Base-by-base conservation (phyloP, 108 stramenopile species). In the Fragilaria radians region DNA sequence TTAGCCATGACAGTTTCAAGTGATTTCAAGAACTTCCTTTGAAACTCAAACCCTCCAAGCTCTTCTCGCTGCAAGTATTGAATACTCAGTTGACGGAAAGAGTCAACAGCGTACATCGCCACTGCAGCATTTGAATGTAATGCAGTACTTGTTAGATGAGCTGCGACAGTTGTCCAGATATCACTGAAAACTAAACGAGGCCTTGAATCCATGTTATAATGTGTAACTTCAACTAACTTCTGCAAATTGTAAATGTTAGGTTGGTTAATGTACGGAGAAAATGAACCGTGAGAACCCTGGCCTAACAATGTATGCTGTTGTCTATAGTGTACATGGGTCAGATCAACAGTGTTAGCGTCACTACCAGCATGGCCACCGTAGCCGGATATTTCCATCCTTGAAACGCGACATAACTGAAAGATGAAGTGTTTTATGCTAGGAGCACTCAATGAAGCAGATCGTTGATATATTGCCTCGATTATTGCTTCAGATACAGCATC, bases 11-110 rank as follows among this genome's bases (percentile, higher is more conserved):
- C 85, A 1, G 73, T 48, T 25, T 89, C 56, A 66, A 99, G 98
- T 29, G 99, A 98, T 54, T 72, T 63, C 17, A 99, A 75, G 65
- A 98, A 98, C 22, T 95, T 74, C 21, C 95, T 61, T 72, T 99
- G 99, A 66, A 99, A 99, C 74, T 94, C 95, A 58, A 98, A 98
- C 57, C 94, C 95, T 54, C 83, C 69, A 29, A 96, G 82, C 65
- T 99, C 99, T 23, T 93, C 93, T 75, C 98, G 97, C 63, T 89
- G 89, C 62, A 99, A 70, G 79, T 98, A 99, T 73, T 98, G 98
- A 65, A 96, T 80, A 48, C 96, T 92, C 51, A 99, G 84, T 78
- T 99, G 99, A 54, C 95, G 89, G 33, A 99, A 73, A 22, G 96
- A 89, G 74, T 99, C 99, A 30, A 99, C 89, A 3, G 98, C 95